Conservation (phyloP, 1,284 basidiomycete genomes). For the Gymnopus androsaceus region DNA sequence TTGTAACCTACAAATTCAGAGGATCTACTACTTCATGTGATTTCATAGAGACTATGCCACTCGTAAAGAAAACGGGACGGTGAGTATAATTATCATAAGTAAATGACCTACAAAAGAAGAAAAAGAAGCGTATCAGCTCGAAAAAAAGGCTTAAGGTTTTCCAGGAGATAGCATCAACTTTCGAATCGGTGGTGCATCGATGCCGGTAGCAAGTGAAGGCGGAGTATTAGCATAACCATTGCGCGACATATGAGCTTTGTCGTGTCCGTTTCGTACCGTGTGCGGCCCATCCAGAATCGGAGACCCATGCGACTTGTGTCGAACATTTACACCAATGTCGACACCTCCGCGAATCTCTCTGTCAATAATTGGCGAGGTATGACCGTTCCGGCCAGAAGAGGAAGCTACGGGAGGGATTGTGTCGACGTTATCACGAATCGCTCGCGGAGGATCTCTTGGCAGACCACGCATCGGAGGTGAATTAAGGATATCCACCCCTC, state of each 20-base stretch:
- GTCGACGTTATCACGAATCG: slow-evolving; percentile 5
- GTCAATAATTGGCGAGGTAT: not conserved
- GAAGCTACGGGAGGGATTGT: not conserved
- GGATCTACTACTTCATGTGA: not conserved
- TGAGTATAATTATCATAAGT: not conserved
- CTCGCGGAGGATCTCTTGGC: slow-evolving; percentile 9
- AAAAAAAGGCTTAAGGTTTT: slow-evolving; percentile 4
- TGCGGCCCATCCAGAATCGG: not conserved
- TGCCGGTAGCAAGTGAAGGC: slow-evolving; percentile 5
- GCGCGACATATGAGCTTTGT: slow-evolving; percentile 6
- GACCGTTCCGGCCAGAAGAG: not conserved
- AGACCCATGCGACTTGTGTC: not conserved
- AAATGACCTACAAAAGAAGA: not conserved
- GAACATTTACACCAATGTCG: not conserved
- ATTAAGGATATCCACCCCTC: slow-evolving; percentile 14
- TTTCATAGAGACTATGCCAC: not conserved
- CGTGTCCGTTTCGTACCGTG: not conserved
- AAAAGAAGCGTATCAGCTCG: not conserved
- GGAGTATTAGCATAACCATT: slow-evolving; percentile 6
- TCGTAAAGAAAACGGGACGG: not conserved
- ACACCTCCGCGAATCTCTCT: not conserved
- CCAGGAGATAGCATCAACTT: slow-evolving; percentile 15
- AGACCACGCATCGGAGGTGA: slow-evolving; percentile 18
- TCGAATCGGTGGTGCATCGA: slow-evolving; percentile 9
- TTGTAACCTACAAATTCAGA: not conserved